Evolutionary conservation across 345 rosid species (phyloP).

Genomic region (Lumnitzera racemosa): DNA sequence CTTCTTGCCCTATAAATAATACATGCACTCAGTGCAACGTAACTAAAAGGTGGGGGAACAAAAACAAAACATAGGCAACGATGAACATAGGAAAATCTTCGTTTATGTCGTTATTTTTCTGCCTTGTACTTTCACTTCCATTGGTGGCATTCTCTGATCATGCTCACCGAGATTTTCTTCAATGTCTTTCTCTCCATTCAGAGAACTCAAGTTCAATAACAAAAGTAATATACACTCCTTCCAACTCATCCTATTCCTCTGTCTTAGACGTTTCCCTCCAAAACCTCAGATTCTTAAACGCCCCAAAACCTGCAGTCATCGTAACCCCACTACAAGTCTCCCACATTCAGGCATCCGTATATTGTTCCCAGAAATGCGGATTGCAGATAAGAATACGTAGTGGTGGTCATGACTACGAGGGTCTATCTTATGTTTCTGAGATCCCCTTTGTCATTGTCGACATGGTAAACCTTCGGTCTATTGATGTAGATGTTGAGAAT

Average conservation of each 20-base stretch:
- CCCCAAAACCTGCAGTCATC: background rate
- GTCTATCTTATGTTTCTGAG: background rate
- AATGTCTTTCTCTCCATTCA: background rate
- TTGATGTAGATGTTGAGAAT: conserved; percentile 1
- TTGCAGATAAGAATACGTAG: conserved; percentile 1
- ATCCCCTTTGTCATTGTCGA: conserved; percentile 2
- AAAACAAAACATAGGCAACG: too few species aligned
- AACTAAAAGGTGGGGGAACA: too few species aligned
- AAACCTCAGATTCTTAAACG: background rate
- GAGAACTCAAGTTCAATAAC: background rate
- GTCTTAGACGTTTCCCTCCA: background rate
- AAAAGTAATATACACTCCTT: background rate
- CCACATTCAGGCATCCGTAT: conserved; percentile 1
- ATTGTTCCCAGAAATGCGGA: background rate
- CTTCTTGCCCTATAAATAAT: too few species aligned
- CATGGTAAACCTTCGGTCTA: conserved; percentile 5
- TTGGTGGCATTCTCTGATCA: background rate
- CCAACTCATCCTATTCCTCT: background rate
- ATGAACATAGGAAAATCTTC: too few species aligned
- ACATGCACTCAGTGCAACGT: too few species aligned
- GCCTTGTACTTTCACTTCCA: background rate
- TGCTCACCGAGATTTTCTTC: background rate
- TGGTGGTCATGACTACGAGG: conserved; percentile 4
- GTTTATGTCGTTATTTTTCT: too few species aligned
- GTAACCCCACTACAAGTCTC: background rate